Evolutionary conservation across 1,284 basidiomycete genomes (phyloP), one percentile per base, ranked within the genome.

Genomic region (Volvariella volvacea): DNA sequence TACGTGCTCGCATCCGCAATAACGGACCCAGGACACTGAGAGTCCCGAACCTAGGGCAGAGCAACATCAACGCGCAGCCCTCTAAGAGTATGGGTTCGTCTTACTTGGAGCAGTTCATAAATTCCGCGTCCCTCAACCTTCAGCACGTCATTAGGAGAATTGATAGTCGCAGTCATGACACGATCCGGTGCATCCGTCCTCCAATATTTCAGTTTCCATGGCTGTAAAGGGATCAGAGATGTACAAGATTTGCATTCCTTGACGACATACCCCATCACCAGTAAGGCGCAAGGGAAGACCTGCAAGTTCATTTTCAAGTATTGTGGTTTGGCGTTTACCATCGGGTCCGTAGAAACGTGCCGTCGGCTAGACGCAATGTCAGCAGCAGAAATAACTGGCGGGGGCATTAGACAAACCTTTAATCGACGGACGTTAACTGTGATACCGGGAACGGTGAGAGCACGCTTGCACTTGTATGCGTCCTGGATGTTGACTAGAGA

Each of bases 381-480:
- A 22, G 21, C 48, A 4, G n/a, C 19, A 38, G 17, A 2, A 32
- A 16, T 20, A 15, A 33, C 21, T 50, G 42, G 49, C 22, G 28
- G 16, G 37, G 28, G 22, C 39, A n/a, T 42, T 22, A 20, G 2
- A 63, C 70, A 51, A 51, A 88, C 88, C 71, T 88, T 84, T 12
- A 86, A 73, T 45, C 91, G 73, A 53, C 88, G 80, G n/a, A 98
- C 90, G 52, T 92, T 90, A 43, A 96, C 86, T n/a, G 82, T 76
- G 41, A 96, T 67, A 12, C 90, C 88, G 15, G 87, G 82, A 0
- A 85, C 81, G 16, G 81, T 78, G 19, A 98, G 66, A 15, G 81
- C 63, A 33, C 89, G 77, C 56, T 87, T 87, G 64, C 95, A 98
- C 16, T 88, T 87, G 55, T 91, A 91, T 1, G 80, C 80, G 64